phyloP scores from a whole-genome alignment of 2,329 filamentous ascomycete genomes.

The Bipolaris victoriae region DNA sequence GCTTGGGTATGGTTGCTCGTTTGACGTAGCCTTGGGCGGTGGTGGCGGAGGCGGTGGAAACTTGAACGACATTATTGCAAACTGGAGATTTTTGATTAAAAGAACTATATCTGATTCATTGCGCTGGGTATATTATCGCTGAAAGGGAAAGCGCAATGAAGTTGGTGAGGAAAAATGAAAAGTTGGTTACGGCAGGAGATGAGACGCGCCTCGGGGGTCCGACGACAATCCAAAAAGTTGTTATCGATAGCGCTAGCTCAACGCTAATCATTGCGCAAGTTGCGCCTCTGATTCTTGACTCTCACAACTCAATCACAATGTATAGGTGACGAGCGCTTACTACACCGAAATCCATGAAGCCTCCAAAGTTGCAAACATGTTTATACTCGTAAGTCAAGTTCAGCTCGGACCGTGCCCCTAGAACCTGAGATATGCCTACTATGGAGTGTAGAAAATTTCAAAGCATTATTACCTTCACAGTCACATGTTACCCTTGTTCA shows the following conservation, averaged over 20 bases:
- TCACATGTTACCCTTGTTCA: neutral
- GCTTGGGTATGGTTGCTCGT: constrained; percentile 33
- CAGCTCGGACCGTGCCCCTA: too few relatives aligned
- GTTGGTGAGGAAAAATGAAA: neutral
- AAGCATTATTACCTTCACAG: neutral
- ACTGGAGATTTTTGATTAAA: neutral
- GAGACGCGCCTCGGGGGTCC: constrained; percentile 22
- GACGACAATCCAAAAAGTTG: constrained; percentile 15
- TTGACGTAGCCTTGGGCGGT: constrained; percentile 42
- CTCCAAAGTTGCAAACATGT: constrained; percentile 37
- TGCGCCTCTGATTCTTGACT: constrained; percentile 9
- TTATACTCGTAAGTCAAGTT: constrained; percentile 46
- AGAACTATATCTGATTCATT: neutral
- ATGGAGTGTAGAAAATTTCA: constrained; percentile 12
- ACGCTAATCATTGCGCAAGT: constrained; percentile 14
- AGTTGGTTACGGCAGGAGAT: constrained; percentile 3
- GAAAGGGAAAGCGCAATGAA: neutral
- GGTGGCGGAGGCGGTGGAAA: constrained; percentile 59
- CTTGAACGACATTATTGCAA: constrained; percentile 45
- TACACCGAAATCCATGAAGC: constrained; percentile 35
- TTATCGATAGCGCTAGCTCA: constrained; percentile 31
- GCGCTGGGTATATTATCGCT: neutral
- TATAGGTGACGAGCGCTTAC: constrained; percentile 21
- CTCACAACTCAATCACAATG: constrained; percentile 12
- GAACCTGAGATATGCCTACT: neutral